Percentiles rank a stretch among this genome's conserved stretches.
Evolutionary conservation across 176 grass and related monocot genomes (phyloP).

Genomic region (Oryza nivara): DNA sequence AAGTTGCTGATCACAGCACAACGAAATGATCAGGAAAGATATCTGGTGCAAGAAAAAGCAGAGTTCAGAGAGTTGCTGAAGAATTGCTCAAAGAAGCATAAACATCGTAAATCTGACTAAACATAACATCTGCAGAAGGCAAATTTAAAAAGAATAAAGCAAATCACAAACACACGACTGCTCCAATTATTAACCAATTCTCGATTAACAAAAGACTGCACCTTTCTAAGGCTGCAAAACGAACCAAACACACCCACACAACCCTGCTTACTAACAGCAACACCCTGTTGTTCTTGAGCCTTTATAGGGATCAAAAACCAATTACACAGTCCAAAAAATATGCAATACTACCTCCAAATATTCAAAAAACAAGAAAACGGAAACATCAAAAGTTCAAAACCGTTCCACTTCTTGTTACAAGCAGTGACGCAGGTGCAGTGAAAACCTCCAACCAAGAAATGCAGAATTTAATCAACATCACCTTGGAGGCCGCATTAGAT

Average conservation of each 20-base stretch:
- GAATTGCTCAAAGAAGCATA: not conserved
- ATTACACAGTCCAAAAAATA: not conserved
- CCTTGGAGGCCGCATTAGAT: slow-evolving; percentile 60
- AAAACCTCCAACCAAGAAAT: not conserved
- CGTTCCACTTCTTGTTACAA: not conserved
- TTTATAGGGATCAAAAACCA: not conserved
- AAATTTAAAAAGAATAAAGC: not conserved
- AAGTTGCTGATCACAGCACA: not conserved
- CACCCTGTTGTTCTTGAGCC: not conserved
- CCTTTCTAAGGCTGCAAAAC: not conserved
- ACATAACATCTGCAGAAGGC: not conserved
- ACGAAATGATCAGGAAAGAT: not conserved
- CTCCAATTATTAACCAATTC: not conserved
- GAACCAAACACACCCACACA: not conserved
- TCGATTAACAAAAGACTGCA: not conserved
- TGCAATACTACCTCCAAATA: not conserved
- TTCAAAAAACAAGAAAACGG: not conserved
- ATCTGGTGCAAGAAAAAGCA: too few species aligned
- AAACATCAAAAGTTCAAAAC: not conserved
- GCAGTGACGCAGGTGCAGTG: not conserved
- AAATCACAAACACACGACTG: not conserved
- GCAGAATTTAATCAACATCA: not conserved
- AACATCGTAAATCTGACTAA: not conserved
- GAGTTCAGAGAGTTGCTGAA: not conserved
- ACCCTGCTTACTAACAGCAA: not conserved